Base-by-base conservation (phyloP, 192 early-diverging fungal genomes). In the Coemansia sp. region DNA sequence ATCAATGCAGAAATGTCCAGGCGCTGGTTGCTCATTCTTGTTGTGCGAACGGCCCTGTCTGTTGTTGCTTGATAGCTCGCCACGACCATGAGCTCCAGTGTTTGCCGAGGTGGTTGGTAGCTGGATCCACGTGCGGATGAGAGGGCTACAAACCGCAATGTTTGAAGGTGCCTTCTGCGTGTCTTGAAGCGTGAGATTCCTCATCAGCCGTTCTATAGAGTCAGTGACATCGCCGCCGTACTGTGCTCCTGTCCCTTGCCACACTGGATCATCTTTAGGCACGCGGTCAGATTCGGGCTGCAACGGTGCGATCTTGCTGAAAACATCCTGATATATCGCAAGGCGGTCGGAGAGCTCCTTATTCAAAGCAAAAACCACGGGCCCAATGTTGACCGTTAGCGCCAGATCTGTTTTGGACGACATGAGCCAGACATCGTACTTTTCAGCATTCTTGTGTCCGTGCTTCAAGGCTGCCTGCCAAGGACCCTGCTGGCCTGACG, bases 1-100 rank as follows among this genome's bases (percentile, higher is more conserved):
- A 55, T 81, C 79, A n/a, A 81, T 65, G 25, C 79, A 75, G 53
- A 81, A 81, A 57, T 81, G 79, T 2, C 79, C 79, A 3, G 70
- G 69, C 0, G 68, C 73, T 3, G 66, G 41, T 17, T 17, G 54
- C 25, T 69, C 63, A 0, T 65, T 68, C 38, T 63, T 70, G 23
- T 34, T 15, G 13, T 66, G 72, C 41, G 67, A 38, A 11, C 70
- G 63, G 0, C 36, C 38, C 42, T 73, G 70, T 11, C 36, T 50
- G 29, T 3, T 9, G 19, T 35, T 48, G 22, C 45, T 34, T 11
- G 38, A 40, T 10, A 48, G 50, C 60, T 36, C 17, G 15, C 48
- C 43, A 25, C 29, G 23, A 9, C 23, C 48, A 35, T 32, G 34
- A 9, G 20, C 1, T 1, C 52, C 50, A 19, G 50, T 23, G 1